Evolutionary conservation across 257 asterid genomes (phyloP).

Genomic region (Fraxinus pennsylvanica): DNA sequence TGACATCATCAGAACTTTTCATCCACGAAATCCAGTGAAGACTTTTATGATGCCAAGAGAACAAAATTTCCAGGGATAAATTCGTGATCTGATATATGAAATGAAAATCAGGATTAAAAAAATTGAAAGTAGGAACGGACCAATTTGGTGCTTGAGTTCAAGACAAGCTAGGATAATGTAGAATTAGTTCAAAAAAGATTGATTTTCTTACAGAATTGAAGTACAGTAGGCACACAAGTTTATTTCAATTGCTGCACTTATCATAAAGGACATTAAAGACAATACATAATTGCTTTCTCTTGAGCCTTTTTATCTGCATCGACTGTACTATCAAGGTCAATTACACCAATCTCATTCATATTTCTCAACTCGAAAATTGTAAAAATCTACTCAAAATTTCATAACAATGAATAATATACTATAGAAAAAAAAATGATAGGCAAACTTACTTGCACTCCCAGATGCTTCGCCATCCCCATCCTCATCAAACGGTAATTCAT

Average conservation of each 20-base stretch:
- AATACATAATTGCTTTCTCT: background rate
- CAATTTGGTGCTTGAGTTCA: background rate
- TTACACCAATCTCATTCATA: background rate
- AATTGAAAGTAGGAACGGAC: background rate
- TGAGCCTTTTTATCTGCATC: background rate
- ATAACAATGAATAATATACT: background rate
- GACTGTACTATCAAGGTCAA: conserved; percentile 1
- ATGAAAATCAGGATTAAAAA: background rate
- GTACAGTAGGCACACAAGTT: background rate
- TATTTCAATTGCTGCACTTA: background rate
- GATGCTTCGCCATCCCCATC: conserved; percentile 48
- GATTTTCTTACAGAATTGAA: background rate
- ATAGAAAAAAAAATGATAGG: background rate
- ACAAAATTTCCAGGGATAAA: background rate
- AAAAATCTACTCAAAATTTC: background rate
- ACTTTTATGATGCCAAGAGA: no score
- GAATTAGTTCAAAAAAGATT: background rate
- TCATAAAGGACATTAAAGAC: background rate
- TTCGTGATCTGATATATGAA: background rate
- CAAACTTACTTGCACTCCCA: conserved; percentile 48
- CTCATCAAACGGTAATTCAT: conserved; percentile 61
- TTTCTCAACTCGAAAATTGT: conserved; percentile 1
- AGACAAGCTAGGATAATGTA: background rate
- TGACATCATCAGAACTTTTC: no score
- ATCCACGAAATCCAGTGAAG: no score